Base-by-base conservation (phyloP, 2,329 filamentous ascomycete genomes). In the Pseudogymnoascus sp. region DNA sequence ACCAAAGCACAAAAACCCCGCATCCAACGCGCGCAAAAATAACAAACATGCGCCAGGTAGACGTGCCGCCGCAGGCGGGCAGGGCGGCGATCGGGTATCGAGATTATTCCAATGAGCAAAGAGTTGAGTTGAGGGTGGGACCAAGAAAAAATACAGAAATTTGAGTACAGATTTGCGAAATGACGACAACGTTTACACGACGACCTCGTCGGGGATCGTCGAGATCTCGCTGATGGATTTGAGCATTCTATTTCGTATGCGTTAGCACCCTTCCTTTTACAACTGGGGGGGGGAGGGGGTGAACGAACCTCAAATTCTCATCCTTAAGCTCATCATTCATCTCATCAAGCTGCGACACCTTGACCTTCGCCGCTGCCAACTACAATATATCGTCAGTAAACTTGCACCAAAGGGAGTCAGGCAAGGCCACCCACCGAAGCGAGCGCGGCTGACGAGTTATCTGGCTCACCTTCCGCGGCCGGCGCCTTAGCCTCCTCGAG, bases 401-500 rank as follows among this genome's bases (percentile, higher is more conserved):
- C 55, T 65, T 62, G 35, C 42, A 33, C 33, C 23, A 58, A 28
- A 58, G 28, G 38, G 41, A 62, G 38, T 33, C 60, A 41, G 22
- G 25, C 35, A 64, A 66, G 30, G 35, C 35, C 63, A 67, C 85
- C 80, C 82, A 88, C 85, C 84, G 82, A 84, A 77, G 84, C 84
- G 76, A 87, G 79, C 75, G 84, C 85, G 73, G 80, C 78, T 72
- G 84, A 87, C 75, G 84, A 84, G 78, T 83, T 77, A 72, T 87
- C 84, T 70, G 83, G 80, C 70, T 77, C 76, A 72, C 76, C 76
- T 83, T 86, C 84, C 82, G 81, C 83, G 82, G 72, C 69, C 62
- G 74, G 73, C 58, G 67, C 70, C 62, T 72, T 69, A 59, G 70
- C 72, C 52, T 71, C 73, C 58, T 76, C 73, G 60, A 71, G 55